A percentile compares a stretch with the other conserved stretches of the same genome.
phyloP scores from a whole-genome alignment of 2,329 filamentous ascomycete genomes.

The Botrytis byssoidea region DNA sequence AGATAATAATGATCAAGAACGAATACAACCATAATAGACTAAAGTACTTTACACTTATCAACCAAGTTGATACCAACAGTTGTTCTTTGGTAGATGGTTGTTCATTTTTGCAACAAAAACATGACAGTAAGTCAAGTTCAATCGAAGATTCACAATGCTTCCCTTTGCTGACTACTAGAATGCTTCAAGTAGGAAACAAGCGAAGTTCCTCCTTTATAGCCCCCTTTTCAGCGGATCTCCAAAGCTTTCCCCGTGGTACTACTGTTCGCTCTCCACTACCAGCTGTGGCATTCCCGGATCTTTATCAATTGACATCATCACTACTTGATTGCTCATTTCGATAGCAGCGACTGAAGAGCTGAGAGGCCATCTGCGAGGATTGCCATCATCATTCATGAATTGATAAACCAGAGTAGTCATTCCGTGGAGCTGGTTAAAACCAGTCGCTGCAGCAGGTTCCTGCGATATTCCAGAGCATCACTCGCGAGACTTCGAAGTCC shows the following conservation, averaged over 20 bases:
- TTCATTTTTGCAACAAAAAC: not conserved
- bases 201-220: not conserved
- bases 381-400: not conserved
- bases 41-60: too few species aligned
- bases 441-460: not conserved
- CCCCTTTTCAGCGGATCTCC: not conserved
- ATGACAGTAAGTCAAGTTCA: not conserved
- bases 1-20: too few species aligned
- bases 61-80: too few species aligned
- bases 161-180: not conserved
- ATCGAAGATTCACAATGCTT: not conserved
- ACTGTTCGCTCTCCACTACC: fast-evolving
- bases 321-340: not conserved
- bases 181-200: not conserved
- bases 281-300: not conserved
- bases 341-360: not conserved
- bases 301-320: not conserved
- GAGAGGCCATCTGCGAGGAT: not conserved
- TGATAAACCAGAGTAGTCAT: not conserved
- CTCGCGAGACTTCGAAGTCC: not conserved
- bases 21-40: too few species aligned
- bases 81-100: not conserved
- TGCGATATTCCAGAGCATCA: not conserved
- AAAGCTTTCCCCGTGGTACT: too few species aligned
- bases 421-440: fast-evolving